Evolutionary conservation across 441 rosid genomes (phyloP), one percentile per base, ranked within the genome.

Genomic region (Hura crepitans): DNA sequence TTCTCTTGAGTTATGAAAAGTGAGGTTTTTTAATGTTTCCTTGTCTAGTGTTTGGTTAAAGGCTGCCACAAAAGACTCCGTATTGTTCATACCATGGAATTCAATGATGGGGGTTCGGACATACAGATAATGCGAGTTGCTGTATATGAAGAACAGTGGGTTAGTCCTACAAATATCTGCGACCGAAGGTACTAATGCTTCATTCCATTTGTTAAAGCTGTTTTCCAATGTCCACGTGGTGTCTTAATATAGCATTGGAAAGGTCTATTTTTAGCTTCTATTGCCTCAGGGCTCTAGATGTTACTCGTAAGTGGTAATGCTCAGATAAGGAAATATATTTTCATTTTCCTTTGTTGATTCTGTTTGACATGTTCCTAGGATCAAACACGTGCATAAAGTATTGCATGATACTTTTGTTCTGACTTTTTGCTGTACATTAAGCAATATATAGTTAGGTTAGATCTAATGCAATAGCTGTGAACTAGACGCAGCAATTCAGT

Each of bases 21-120:
- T 69, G 17, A 25, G 54, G 45, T 46, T 71, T 67, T 31, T 72
- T 68, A 39, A 37, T 62, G 9, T 46, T 59, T 43, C 65, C 42
- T 12, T 62, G 68, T 45, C 69, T 49, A 94, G 97, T 91, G 96
- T 77, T 70, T 94, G 87, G 98, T 94, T 63, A 94, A 91, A 84
- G 96, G 98, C 72, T 94, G 96, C 79, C 97, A 94, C 84, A 93
- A 88, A 81, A 86, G 97, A 82, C 89, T 93, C 31, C 89, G 97
- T 5, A 85, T 89, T 73, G 87, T 91, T 69, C 98, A 94, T 70
- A 91, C 97, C 3, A 88, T 91, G 60, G 93, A 94, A 65, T 91
- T 94, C 73, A 79, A 77, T 75, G 74, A 88, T 64, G 96, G 93
- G 47, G 95, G 96, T 76, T 85, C 93, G 43, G 87, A 88, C 54